Evolutionary conservation across 345 rosid species (phyloP), one percentile per base, ranked within the genome.

Genomic region (Gossypium australe): DNA sequence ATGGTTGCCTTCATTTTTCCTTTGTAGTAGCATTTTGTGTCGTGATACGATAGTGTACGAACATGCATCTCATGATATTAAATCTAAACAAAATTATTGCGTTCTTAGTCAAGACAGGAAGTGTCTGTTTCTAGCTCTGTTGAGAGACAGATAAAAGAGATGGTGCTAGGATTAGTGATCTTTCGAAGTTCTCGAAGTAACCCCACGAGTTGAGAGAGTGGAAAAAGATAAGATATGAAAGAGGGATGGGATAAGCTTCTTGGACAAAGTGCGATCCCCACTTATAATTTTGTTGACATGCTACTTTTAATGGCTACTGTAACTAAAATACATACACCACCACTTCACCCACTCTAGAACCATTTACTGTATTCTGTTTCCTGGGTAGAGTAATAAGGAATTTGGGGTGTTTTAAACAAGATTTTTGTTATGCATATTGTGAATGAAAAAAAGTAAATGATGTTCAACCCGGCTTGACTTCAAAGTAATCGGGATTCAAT

Each of bases 11-110:
- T 81, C 84, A 78, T 77, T 70, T 79, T 52, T 49, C 18, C 60
- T 52, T 29, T 62, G 34, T 65, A 73, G 77, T 68, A 73, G 76
- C 22, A 67, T 61, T 24, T 47, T 60, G 79, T 43, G 65, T 67
- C 66, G 80, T 75, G 80, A 85, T 85, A 86, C 88, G 81, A 85
- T 88, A 73, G 65, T 84, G 94, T 91, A 87, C 87, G 94, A 89
- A 80, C 80, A 79, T 56, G 78, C 79, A 76, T 78, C 22, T 52
- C 52, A 76, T 75, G 67, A 65, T 49, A 75, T 29, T 34, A 16
- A 29, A 47, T 57, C 56, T 68, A 49, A 25, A 48, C 58, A 68
- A 64, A 60, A 34, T 59, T 75, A 77, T 41, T 13, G 29, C 7
- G n/a, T 60, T 41, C 67, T 2, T 25, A 22, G 49, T 34, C 55